Base-by-base conservation (phyloP, 345 rosid genomes). In the Psidium guajava region DNA sequence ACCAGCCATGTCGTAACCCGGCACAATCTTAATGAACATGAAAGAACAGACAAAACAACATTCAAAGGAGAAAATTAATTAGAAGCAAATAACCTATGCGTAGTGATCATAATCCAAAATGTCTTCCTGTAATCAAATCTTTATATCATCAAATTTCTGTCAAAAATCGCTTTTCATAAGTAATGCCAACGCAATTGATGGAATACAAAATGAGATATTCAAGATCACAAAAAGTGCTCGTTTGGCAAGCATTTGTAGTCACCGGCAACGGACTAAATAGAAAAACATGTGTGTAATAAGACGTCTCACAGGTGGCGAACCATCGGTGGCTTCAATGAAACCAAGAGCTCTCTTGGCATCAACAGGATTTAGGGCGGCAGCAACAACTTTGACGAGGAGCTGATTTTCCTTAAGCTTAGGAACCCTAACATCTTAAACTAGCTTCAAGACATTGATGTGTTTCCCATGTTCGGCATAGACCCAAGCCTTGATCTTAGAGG, bases 341-440 rank as follows among this genome's bases (percentile, higher is more conserved):
- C 98, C 98, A 87, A 90, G 93, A 75, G 94, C 91, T 85, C 98
- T 85, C 86, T 95, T 95, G 20, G 88, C 92, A 84, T 96, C 99
- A 82, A 95, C 98, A 74, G 96, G 98, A 84, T 96, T 95, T 83
- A 96, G 96, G 77, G 93, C 99, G 47, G 95, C 96, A 86, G 98
- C 96, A 85, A 87, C 88, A 82, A 96, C 99, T 87, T 94, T 96
- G 16, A 95, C 88, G 87, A 96, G 84, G 36, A 96, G 98, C 90
- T 95, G 95, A 81, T 96, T 97, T 32, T 94, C 96, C 83, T 91
- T 92, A 85, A 94, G 77, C 87, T 91, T 88, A 16, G 98, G 99
- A 27, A 94, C 96, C 11, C 89, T 69, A 82, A 94, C 91, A 86
- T 89, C 91, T 61, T 92, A 91, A 58, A 93, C 94, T 15, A 93